phyloP scores from a whole-genome alignment of 768 basidiomycete genomes.

The Mycena vitilis region DNA sequence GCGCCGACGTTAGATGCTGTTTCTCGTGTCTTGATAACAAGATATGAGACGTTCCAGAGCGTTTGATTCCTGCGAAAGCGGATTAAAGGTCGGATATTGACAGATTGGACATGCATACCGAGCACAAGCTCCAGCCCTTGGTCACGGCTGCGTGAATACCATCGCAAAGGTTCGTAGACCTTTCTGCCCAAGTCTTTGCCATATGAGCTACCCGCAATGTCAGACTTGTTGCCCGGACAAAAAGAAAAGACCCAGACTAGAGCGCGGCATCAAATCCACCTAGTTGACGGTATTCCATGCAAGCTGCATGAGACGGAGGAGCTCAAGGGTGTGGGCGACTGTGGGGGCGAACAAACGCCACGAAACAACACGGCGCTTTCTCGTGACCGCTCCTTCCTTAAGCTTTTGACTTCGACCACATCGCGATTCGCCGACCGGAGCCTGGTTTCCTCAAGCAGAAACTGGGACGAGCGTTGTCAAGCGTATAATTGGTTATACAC shows the following conservation, averaged over 20 bases:
- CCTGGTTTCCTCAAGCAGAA: too few species aligned
- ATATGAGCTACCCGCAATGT: neutral
- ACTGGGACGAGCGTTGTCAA: too few species aligned
- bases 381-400: conserved; percentile 18
- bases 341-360: neutral
- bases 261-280: conserved; percentile 31
- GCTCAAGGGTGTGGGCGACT: neutral
- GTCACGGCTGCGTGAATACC: neutral
- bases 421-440: too few species aligned
- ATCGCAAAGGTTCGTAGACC: conserved; percentile 6
- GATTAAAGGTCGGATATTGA: neutral
- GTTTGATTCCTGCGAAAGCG: conserved; percentile 22
- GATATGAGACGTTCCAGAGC: conserved; percentile 27
- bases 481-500: too few species aligned
- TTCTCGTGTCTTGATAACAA: conserved; percentile 9
- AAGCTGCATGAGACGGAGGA: conserved; percentile 3
- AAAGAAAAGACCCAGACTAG: conserved; percentile 6
- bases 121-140: conserved; percentile 20
- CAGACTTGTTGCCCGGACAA: neutral
- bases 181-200: neutral
- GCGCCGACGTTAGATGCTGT: neutral
- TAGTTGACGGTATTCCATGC: conserved; percentile 32
- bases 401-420: neutral
- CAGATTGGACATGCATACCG: neutral
- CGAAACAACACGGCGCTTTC: neutral